phyloP scores from a whole-genome alignment of 1,139 yeast species.

The Nematodospora anomalae region DNA sequence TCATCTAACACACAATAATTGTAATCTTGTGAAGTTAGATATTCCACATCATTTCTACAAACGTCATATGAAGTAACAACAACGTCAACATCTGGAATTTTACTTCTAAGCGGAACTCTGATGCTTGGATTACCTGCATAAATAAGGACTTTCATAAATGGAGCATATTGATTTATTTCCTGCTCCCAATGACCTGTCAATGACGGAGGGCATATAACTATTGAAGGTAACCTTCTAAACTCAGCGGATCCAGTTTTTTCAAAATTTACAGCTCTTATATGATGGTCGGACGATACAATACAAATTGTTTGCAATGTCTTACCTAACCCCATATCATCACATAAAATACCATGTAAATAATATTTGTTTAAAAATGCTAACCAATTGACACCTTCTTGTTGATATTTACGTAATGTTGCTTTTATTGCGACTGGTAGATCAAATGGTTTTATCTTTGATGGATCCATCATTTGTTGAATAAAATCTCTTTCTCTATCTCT shows the following conservation, averaged over 20 bases:
- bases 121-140: conserved; percentile 92
- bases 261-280: conserved; percentile 72
- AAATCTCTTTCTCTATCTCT: conserved; percentile 94
- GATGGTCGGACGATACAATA: conserved; percentile 94
- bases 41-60: conserved; percentile 83
- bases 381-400: conserved; percentile 99
- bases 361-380: conserved; percentile 91
- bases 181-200: conserved; percentile 99
- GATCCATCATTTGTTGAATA: conserved; percentile 97
- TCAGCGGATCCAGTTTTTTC: conserved; percentile 63
- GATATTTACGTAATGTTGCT: conserved; percentile 92
- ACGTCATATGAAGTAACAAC: conserved; percentile 96
- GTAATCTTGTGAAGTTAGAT: conserved; percentile 62
- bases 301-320: conserved; percentile 96
- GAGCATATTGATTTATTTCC: conserved; percentile 87
- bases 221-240: conserved; percentile 72
- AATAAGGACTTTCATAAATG: conserved; percentile 76
- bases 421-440: conserved; percentile 87
- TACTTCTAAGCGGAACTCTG: conserved; percentile 56
- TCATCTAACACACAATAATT: conserved; percentile 97
- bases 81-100: conserved; percentile 66
- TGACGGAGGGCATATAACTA: conserved; percentile 94
- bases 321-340: conserved; percentile 99
- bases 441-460: conserved; percentile 86
- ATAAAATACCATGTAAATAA: conserved; percentile 91